Conservation (phyloP, 202 grass and related monocot genomes). For the Hordeum pubiflorum region DNA sequence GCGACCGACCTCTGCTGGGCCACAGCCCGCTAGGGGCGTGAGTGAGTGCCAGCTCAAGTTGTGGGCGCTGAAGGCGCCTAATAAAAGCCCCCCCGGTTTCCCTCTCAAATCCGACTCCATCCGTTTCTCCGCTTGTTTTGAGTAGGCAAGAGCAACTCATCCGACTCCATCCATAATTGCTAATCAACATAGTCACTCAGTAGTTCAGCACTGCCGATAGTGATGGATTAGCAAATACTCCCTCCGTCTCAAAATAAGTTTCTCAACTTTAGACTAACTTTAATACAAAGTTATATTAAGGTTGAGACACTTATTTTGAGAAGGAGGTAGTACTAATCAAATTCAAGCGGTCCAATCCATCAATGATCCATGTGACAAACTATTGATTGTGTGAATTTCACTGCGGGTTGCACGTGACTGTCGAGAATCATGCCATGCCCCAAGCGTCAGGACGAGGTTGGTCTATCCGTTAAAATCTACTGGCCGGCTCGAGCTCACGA, state of each 20-base stretch:
- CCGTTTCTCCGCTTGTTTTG: slow-evolving; percentile 20
- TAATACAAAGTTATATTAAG: no score
- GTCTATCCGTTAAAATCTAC: slow-evolving; percentile 14
- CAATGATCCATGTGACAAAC: background rate
- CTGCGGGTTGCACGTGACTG: background rate
- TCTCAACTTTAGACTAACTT: no score
- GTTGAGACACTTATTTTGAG: no score
- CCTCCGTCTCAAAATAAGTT: no score
- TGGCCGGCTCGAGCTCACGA: background rate
- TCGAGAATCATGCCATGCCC: background rate
- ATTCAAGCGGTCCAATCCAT: background rate
- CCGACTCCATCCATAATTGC: slow-evolving; percentile 4
- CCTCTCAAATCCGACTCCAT: no score
- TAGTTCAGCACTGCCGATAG: background rate
- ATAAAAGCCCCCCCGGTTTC: no score
- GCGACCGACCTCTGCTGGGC: no score
- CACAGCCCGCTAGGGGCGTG: no score
- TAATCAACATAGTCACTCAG: background rate
- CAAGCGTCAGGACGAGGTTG: background rate
- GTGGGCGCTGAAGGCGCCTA: no score
- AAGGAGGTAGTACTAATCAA: background rate
- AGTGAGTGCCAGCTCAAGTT: no score
- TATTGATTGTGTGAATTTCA: background rate
- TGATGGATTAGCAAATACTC: background rate
- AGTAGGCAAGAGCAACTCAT: slow-evolving; percentile 31